Conservation (phyloP, 1,139 yeast species). For the Meyerozyma sp. region DNA sequence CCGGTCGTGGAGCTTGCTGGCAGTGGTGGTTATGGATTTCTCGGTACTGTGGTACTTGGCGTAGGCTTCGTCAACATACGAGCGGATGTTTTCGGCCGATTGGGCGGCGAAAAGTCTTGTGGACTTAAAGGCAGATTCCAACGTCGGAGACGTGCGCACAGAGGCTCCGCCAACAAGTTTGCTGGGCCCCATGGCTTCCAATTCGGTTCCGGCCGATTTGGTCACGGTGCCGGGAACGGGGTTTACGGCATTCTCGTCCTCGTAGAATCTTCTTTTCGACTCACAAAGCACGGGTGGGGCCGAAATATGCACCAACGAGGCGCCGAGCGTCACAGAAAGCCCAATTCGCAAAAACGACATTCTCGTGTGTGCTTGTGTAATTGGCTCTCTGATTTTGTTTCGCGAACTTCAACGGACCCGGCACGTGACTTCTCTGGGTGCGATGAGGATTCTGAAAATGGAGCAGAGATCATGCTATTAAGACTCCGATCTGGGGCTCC, state of each 20-base stretch:
- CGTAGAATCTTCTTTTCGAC: conserved; percentile 51
- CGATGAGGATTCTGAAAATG: not conserved
- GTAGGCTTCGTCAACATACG: conserved; percentile 34
- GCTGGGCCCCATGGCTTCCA: conserved; percentile 35
- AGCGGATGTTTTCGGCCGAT: conserved; percentile 26
- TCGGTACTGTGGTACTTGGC: conserved; percentile 55
- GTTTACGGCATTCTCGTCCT: conserved; percentile 45
- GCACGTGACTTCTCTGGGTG: not conserved
- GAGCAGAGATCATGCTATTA: not conserved
- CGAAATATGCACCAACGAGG: conserved; percentile 1
- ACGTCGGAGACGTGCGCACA: conserved; percentile 45
- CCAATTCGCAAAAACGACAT: not conserved
- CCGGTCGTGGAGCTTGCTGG: conserved; percentile 64
- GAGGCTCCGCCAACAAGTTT: conserved; percentile 52
- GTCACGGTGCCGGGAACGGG: conserved; percentile 52
- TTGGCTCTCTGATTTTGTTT: not conserved
- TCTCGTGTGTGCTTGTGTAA: not conserved
- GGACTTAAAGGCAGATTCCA: conserved; percentile 45
- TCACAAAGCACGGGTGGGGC: conserved; percentile 17
- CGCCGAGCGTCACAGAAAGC: not conserved
- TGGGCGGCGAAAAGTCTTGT: conserved; percentile 31
- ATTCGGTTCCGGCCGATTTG: conserved; percentile 47
- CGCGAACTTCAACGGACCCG: not conserved
- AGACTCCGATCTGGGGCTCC: not conserved
- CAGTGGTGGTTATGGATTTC: conserved; percentile 58